These are phyloP conservation scores for Alternaria gansuensis DNA, from an alignment of 2,329 filamentous ascomycete species.

Conservation along the genomic window DNA sequence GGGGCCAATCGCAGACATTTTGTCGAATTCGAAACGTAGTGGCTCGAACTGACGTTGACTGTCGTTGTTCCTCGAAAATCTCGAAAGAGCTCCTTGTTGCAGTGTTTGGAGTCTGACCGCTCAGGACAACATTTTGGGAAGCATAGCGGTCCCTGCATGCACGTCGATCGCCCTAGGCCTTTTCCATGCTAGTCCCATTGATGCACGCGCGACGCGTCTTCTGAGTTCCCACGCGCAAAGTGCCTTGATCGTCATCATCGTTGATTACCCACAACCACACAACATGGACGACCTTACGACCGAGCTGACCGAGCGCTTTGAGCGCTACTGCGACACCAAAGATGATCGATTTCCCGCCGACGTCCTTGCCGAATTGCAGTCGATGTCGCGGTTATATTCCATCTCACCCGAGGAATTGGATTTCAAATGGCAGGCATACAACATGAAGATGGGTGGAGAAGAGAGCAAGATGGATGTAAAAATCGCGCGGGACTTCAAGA, in stretches of 20 bases:
- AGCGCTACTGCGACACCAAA: constrained; percentile 65
- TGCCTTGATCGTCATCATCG: constrained; percentile 11
- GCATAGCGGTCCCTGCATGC: constrained; percentile 28
- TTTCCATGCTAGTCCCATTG: constrained; percentile 26
- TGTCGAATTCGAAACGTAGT: background rate
- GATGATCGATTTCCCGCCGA: constrained; percentile 72
- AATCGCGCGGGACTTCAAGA: constrained; percentile 80
- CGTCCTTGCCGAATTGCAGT: constrained; percentile 80
- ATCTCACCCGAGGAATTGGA: constrained; percentile 86
- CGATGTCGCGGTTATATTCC: constrained; percentile 84
- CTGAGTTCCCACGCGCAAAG: constrained; percentile 24
- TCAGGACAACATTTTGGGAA: constrained; percentile 25
- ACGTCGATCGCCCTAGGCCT: constrained; percentile 30
- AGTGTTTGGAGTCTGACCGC: constrained; percentile 7
- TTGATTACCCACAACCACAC: constrained; percentile 15
- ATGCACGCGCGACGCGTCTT: constrained; percentile 45
- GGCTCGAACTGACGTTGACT: background rate
- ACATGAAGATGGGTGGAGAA: constrained; percentile 89
- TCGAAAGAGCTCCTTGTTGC: constrained; percentile 1
- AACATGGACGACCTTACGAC: constrained; percentile 61
- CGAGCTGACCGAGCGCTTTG: constrained; percentile 69
- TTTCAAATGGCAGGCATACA: constrained; percentile 99
- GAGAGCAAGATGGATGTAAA: constrained; percentile 76
- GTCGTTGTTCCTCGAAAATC: background rate
- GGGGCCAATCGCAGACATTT: constrained; percentile 46